These are phyloP conservation scores for Coffea eugenioides DNA, from an alignment of 257 asterid genomes.

Conservation along the genomic window DNA sequence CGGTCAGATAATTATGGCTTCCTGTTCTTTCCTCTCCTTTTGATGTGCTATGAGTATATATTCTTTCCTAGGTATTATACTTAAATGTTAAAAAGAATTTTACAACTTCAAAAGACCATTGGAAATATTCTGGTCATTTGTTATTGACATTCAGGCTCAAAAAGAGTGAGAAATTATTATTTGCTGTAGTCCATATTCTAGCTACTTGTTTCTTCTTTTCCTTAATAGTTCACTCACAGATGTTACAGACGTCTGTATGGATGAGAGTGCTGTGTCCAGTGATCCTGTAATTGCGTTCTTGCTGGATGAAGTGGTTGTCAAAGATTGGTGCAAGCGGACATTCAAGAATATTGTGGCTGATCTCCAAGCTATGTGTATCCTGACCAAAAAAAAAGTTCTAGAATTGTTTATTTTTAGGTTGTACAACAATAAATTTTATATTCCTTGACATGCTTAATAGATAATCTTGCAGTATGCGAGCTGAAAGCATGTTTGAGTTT, in stretches of 20 bases:
- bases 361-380: conserved; percentile 81
- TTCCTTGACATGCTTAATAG: conserved; percentile 64
- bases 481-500: conserved; percentile 45
- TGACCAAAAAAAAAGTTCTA: conserved; percentile 20
- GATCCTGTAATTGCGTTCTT: conserved; percentile 89
- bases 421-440: conserved; percentile 15
- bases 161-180: neutral
- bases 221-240: conserved; percentile 66
- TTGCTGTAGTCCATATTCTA: neutral
- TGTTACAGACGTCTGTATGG: conserved; percentile 95
- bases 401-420: neutral
- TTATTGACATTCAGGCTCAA: neutral
- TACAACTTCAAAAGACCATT: neutral
- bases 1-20: conserved; percentile 1
- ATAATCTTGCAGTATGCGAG: conserved; percentile 44
- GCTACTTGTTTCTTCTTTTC: conserved; percentile 29
- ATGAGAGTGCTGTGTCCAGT: conserved; percentile 94
- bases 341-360: conserved; percentile 55
- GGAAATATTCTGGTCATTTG: neutral
- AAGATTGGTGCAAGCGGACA: conserved; percentile 90
- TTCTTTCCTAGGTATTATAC: neutral
- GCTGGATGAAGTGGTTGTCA: conserved; percentile 95
- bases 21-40: neutral
- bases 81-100: neutral
- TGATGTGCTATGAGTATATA: neutral